These are phyloP conservation scores for Rhodofomes roseus DNA, from an alignment of 1,284 basidiomycete genomes.

Conservation along the genomic window DNA sequence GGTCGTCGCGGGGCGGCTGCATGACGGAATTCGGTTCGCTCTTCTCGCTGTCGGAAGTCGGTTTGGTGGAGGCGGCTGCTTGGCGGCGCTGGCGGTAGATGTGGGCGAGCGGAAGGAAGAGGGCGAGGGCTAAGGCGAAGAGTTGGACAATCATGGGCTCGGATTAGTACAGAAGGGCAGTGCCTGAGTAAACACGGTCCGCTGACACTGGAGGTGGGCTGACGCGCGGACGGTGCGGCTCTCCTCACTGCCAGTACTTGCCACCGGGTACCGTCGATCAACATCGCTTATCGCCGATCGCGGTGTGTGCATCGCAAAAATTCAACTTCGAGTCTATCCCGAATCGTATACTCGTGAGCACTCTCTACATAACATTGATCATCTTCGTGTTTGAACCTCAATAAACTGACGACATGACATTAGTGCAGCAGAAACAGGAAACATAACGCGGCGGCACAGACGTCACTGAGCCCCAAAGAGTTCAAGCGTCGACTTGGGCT, in stretches of 20 bases:
- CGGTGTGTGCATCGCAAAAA: too few species aligned
- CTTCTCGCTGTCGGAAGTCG: conserved; percentile 20
- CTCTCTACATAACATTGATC: too few species aligned
- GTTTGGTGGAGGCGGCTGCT: conserved; percentile 1
- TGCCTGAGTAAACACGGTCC: conserved; percentile 3
- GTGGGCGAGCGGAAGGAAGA: conserved; percentile 18
- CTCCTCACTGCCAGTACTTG: too few species aligned
- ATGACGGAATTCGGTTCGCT: conserved; percentile 58
- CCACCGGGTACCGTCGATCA: not conserved
- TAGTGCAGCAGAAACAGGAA: too few species aligned
- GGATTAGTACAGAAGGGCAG: not conserved
- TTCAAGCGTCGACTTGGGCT: too few species aligned
- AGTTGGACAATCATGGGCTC: conserved; percentile 14
- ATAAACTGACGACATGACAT: too few species aligned
- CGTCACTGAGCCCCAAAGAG: too few species aligned
- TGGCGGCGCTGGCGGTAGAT: conserved; percentile 12
- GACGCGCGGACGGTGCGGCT: not conserved
- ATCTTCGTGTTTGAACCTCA: too few species aligned
- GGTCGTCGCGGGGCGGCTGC: conserved; percentile 58
- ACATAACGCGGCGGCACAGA: too few species aligned
- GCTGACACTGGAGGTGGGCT: not conserved
- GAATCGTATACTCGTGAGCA: too few species aligned
- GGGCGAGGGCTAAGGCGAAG: conserved; percentile 17
- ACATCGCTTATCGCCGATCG: too few species aligned
- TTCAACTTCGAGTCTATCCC: too few species aligned